Base-by-base conservation (phyloP, 139 green algal species). In the Chlorella sp. region DNA sequence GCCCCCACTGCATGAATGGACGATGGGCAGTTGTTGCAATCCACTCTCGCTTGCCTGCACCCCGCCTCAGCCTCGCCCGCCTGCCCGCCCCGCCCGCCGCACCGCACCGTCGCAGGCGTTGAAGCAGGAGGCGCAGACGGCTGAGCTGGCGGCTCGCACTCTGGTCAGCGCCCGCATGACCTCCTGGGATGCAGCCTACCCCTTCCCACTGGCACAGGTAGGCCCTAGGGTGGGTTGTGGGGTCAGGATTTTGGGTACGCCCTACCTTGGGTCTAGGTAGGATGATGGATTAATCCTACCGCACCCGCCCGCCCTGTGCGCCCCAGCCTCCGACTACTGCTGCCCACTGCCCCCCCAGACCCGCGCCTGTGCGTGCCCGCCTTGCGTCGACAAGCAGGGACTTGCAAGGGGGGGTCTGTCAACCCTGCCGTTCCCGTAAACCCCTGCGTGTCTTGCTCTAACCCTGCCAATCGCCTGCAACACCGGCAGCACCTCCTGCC, bases 61-160 rank as follows among this genome's bases (percentile, higher is more conserved):
- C n/a, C 48, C 57, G n/a, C 7, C n/a, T 60, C 22, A 36, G n/a
- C 34, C 34, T n/a, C n/a, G 14, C 81, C 53, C 11, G 19, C 37
- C 36, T 36, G 24, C 40, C 77, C 39, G 4, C 15, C 40, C 24
- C 30, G 40, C 78, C 5, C 37, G 12, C 19, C 89, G 95, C 96
- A 2, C 37, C 75, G 0, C 95, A 96, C 92, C 96, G 96, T 64
- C 91, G 76, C 89, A 96, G 86, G 87, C 92, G 39, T 90, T 92
- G 84, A 89, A 84, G 57, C 88, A 85, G 12, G 92, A 94, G 91
- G 91, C 89, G 42, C 61, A 88, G 61, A 53, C n/a, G 0, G 48
- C 26, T 3, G 76, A 89, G 0, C 79, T 76, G 37, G 66, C 71
- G 28, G n/a, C 83, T 1, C 88, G 85, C 32, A 95, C 86, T 12